Percentiles rank a stretch among this genome's conserved stretches.
These are phyloP conservation scores for Takashimella koratensis DNA, from an alignment of 1,284 basidiomycete genomes.

Conservation along the genomic window DNA sequence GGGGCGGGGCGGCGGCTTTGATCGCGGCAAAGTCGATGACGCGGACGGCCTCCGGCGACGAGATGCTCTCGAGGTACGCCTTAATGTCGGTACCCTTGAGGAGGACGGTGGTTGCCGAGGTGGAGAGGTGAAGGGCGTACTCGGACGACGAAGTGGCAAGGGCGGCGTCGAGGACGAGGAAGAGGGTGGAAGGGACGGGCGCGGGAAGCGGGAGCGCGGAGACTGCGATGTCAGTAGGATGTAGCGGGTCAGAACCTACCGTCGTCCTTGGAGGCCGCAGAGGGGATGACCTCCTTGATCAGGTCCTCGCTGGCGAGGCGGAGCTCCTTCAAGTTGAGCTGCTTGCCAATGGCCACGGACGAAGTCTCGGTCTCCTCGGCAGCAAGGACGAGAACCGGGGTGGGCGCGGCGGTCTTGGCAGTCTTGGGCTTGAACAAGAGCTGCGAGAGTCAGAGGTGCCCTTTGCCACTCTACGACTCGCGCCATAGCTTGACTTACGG, in stretches of 20 bases:
- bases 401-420: slow-evolving; percentile 75
- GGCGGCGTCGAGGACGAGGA: slow-evolving; percentile 71
- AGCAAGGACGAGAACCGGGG: slow-evolving; percentile 83
- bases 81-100: slow-evolving; percentile 70
- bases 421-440: slow-evolving; percentile 57
- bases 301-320: slow-evolving; percentile 84
- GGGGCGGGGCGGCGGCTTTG: slow-evolving; percentile 48
- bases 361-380: slow-evolving; percentile 74
- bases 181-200: slow-evolving; percentile 68
- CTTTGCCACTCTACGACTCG: background rate
- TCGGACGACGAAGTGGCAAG: slow-evolving; percentile 58
- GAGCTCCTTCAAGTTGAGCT: slow-evolving; percentile 83
- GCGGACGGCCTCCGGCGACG: slow-evolving; percentile 29
- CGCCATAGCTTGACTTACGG: slow-evolving; percentile 23
- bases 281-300: slow-evolving; percentile 72
- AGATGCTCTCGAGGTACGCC: slow-evolving; percentile 65
- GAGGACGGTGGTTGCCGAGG: slow-evolving; percentile 68
- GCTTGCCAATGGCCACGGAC: slow-evolving; percentile 71
- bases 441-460: slow-evolving; percentile 12
- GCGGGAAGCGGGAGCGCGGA: slow-evolving; percentile 70
- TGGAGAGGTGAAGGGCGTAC: slow-evolving; percentile 71
- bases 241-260: slow-evolving; percentile 56
- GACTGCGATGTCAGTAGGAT: slow-evolving; percentile 53
- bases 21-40: slow-evolving; percentile 68
- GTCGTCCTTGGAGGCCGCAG: slow-evolving; percentile 71